These are phyloP conservation scores for Domatiomyces globalis DNA, from an alignment of 2,329 filamentous ascomycete genomes.

Conservation along the genomic window DNA sequence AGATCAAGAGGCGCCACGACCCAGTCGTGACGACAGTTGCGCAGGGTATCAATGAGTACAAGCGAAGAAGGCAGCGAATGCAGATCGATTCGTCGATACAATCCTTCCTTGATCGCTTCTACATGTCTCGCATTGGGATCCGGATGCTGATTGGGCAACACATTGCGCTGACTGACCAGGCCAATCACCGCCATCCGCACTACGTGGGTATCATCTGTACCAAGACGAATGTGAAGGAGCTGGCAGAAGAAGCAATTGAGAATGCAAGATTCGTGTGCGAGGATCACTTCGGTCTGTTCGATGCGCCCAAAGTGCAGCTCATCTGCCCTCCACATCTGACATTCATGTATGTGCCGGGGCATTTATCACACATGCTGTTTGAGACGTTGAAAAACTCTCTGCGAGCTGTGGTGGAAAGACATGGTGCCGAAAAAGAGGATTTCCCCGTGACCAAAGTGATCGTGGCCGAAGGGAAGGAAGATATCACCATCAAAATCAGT, in stretches of 20 bases:
- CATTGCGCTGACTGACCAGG: conserved; percentile 90
- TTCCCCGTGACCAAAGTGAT: conserved; percentile 97
- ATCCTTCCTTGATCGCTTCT: conserved; percentile 94
- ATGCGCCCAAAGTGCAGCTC: conserved; percentile 90
- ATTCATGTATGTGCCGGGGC: conserved; percentile 99
- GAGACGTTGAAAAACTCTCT: conserved; percentile 98
- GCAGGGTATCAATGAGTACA: conserved; percentile 95
- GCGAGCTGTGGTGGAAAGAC: conserved; percentile 86
- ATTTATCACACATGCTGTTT: conserved; percentile 97
- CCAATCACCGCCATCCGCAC: conserved; percentile 71
- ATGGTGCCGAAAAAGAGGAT: conserved; percentile 87
- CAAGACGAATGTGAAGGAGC: conserved; percentile 88
- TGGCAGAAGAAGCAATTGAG: conserved; percentile 93
- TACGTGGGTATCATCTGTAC: conserved; percentile 99
- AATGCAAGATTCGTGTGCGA: conserved; percentile 99
- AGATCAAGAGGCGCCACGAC: conserved; percentile 92
- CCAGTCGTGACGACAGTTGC: conserved; percentile 96
- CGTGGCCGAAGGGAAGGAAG: conserved; percentile 91
- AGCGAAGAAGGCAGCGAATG: conserved; percentile 88
- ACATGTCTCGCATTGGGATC: conserved; percentile 98
- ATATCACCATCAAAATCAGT: conserved; percentile 96
- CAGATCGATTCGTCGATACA: conserved; percentile 95
- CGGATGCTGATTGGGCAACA: conserved; percentile 98
- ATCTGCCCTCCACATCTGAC: conserved; percentile 87
- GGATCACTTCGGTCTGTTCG: conserved; percentile 94